Evolutionary conservation across 805 yeast species (phyloP).

Genomic region (Zygosaccharomyces bailii): DNA sequence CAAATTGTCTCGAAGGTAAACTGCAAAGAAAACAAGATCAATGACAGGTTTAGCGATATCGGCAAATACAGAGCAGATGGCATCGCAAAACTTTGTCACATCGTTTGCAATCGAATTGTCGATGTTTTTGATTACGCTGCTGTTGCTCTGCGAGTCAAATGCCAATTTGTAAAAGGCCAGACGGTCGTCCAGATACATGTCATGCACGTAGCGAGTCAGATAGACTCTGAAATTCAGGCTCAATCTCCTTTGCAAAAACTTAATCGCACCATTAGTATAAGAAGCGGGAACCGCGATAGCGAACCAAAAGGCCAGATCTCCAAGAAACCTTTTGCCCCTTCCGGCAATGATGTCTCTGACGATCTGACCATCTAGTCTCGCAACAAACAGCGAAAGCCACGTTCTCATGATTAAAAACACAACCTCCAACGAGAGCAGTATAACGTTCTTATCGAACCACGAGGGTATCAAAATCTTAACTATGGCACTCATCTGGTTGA

Average conservation of each 20-base stretch:
- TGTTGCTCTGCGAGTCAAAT: conserved; percentile 48
- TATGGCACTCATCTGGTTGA: conserved; percentile 68
- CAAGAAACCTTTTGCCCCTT: conserved; percentile 64
- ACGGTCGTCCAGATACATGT: conserved; percentile 74
- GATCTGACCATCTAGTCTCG: conserved; percentile 87
- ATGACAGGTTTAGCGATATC: conserved; percentile 89
- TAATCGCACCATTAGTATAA: conserved; percentile 86
- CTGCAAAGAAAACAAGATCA: conserved; percentile 78
- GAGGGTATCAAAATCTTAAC: conserved; percentile 83
- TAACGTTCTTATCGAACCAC: conserved; percentile 61
- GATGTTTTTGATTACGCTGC: conserved; percentile 55
- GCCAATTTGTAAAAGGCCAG: conserved; percentile 80
- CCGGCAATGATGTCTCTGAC: conserved; percentile 86
- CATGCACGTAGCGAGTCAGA: conserved; percentile 82
- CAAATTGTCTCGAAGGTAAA: conserved; percentile 77
- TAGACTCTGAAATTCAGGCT: conserved; percentile 82
- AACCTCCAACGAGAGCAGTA: conserved; percentile 65
- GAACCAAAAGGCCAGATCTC: conserved; percentile 84
- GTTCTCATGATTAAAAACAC: conserved; percentile 76
- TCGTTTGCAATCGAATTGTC: conserved; percentile 83
- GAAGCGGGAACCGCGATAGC: conserved; percentile 89
- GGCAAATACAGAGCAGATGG: conserved; percentile 79
- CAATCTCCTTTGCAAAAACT: conserved; percentile 68
- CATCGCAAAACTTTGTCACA: conserved; percentile 71
- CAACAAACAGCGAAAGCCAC: conserved; percentile 79